These are phyloP conservation scores for Amanita rubescens DNA, from an alignment of 768 basidiomycete genomes.

Conservation along the genomic window DNA sequence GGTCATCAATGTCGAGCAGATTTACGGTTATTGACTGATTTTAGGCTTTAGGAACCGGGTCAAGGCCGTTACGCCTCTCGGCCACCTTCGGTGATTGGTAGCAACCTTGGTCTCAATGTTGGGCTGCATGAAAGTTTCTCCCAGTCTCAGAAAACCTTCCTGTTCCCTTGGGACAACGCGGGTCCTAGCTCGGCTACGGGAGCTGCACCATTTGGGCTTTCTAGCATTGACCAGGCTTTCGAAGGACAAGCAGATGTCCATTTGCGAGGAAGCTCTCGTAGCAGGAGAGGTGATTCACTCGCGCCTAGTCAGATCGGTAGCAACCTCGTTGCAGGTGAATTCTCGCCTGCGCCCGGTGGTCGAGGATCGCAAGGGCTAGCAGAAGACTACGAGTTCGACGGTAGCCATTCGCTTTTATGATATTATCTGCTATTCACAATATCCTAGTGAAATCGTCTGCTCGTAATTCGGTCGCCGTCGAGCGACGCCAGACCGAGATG, in stretches of 20 bases:
- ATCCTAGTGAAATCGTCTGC: constrained; percentile 6
- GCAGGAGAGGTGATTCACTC: constrained; percentile 53
- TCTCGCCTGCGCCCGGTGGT: constrained; percentile 48
- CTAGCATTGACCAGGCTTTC: constrained; percentile 38
- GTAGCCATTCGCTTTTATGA: constrained; percentile 27
- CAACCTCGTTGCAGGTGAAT: constrained; percentile 28
- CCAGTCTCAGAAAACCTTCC: constrained; percentile 58
- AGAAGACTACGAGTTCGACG: constrained; percentile 63
- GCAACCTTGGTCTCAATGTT: constrained; percentile 40
- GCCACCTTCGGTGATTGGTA: constrained; percentile 40
- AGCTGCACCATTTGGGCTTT: constrained; percentile 25
- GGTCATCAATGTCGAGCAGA: constrained; percentile 23
- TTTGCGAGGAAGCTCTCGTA: constrained; percentile 46
- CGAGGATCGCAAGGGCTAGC: constrained; percentile 36
- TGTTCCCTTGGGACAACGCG: constrained; percentile 85
- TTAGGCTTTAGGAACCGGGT: constrained; percentile 61
- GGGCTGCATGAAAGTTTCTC: constrained; percentile 29
- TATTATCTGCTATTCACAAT: not conserved
- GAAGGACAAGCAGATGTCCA: constrained; percentile 46
- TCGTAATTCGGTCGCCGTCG: constrained; percentile 20
- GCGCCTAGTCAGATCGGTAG: constrained; percentile 40
- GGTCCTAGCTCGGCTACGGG: constrained; percentile 54
- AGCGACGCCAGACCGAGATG: constrained; percentile 48
- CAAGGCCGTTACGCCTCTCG: constrained; percentile 72
- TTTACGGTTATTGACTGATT: not conserved